Conservation (phyloP, 2,329 filamentous ascomycete species). For the Nothophaeocryptopus gaeumannii region DNA sequence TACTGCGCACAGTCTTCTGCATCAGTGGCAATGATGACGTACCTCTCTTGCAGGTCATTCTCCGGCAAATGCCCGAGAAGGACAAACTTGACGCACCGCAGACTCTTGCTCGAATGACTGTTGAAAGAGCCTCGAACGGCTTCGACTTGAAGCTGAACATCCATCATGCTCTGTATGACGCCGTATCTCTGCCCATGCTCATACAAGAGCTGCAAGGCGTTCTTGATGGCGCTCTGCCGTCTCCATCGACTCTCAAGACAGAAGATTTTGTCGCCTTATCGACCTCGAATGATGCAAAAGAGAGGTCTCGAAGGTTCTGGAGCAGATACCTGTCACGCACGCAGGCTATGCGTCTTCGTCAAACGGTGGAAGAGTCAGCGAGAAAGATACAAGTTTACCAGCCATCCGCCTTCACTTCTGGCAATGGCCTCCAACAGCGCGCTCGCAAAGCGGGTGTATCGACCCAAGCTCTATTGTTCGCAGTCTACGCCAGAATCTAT, state of each 20-base stretch:
- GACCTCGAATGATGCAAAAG: background rate
- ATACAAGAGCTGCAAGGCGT: conserved; percentile 48
- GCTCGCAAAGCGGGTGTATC: conserved; percentile 58
- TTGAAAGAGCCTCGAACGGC: conserved; percentile 12
- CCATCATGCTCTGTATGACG: conserved; percentile 88
- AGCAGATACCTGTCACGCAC: conserved; percentile 43
- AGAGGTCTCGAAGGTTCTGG: conserved; percentile 49
- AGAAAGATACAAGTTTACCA: conserved; percentile 46
- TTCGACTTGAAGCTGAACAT: conserved; percentile 51
- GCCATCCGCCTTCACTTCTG: conserved; percentile 46
- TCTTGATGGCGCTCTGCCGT: conserved; percentile 21
- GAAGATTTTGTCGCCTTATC: conserved; percentile 43
- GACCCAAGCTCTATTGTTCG: conserved; percentile 73
- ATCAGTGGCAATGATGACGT: conserved; percentile 38
- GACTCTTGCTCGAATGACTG: conserved; percentile 14
- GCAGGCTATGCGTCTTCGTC: conserved; percentile 18
- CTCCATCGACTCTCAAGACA: conserved; percentile 31
- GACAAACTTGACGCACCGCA: conserved; percentile 20
- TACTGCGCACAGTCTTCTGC: conserved; percentile 68
- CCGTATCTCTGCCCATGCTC: conserved; percentile 68
- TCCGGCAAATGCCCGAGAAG: conserved; percentile 41
- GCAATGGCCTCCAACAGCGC: conserved; percentile 41
- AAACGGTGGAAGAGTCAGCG: conserved; percentile 19
- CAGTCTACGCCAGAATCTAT: conserved; percentile 61
- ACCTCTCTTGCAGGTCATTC: conserved; percentile 64